These are phyloP conservation scores for Gossypium aridum DNA, from an alignment of 441 rosid species.

Conservation along the genomic window DNA sequence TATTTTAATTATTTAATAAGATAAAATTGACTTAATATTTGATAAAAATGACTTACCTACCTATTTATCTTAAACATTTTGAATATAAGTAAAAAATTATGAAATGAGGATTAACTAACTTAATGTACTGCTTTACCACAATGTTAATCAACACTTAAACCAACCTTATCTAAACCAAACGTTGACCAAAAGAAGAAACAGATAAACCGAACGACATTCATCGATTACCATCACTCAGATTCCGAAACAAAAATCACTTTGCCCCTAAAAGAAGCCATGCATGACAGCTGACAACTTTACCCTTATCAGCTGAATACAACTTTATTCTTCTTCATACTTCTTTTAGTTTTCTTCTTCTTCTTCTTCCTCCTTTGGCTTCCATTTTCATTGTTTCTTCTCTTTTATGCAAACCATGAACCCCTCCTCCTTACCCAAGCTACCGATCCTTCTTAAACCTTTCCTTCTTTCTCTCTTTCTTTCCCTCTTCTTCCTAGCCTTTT, in stretches of 20 bases:
- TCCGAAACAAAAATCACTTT: neutral
- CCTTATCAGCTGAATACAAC: neutral
- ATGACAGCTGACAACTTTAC: neutral
- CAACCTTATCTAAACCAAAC: no score
- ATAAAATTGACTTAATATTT: no score
- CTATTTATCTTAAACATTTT: no score
- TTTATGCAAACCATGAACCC: slow-evolving; percentile 6
- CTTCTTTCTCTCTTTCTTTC: slow-evolving; percentile 23
- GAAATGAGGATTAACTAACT: no score
- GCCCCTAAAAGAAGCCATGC: neutral
- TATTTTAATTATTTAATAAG: no score
- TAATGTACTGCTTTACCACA: no score
- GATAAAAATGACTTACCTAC: no score
- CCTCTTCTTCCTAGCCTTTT: slow-evolving; percentile 19
- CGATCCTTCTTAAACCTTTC: slow-evolving; percentile 29
- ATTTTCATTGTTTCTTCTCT: neutral
- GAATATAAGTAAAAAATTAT: no score
- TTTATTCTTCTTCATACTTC: neutral
- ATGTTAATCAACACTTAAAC: no score
- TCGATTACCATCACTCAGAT: neutral
- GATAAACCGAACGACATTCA: no score
- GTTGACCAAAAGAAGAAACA: no score
- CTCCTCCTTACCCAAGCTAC: slow-evolving; percentile 15
- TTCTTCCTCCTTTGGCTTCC: neutral
- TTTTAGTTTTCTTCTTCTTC: neutral